A percentile compares a stretch with the other conserved stretches of the same genome.
Evolutionary conservation across 352 stramenopile species (phyloP).

Genomic region (Phytophthora idaei): DNA sequence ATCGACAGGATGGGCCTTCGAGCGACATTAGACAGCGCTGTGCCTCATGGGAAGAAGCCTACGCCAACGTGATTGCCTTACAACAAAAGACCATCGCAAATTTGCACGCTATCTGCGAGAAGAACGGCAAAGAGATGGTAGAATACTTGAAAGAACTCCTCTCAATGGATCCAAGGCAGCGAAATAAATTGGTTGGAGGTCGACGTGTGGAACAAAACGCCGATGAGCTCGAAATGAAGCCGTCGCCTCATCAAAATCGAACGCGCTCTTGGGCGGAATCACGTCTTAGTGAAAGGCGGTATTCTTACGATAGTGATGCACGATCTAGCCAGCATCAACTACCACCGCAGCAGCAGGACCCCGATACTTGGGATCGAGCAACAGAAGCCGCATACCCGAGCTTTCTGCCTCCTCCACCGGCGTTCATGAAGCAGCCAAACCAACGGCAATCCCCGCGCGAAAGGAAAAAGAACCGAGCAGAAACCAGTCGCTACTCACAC

Average conservation of each 20-base stretch:
- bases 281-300: constrained; percentile 5
- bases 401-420: constrained; percentile 6
- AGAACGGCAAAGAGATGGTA: constrained; percentile 46
- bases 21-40: constrained; percentile 43
- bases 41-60: constrained; percentile 73
- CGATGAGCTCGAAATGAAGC: constrained; percentile 22
- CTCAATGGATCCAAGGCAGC: constrained; percentile 45
- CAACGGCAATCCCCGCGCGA: not conserved
- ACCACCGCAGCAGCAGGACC: constrained; percentile 65
- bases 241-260: not conserved
- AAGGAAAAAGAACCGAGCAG: constrained; percentile 3
- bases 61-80: constrained; percentile 68
- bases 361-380: constrained; percentile 29
- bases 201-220: not conserved
- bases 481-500: not conserved
- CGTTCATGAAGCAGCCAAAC: not conserved
- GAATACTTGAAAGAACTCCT: constrained; percentile 63
- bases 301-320: constrained; percentile 8
- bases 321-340: constrained; percentile 36
- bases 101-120: constrained; percentile 59
- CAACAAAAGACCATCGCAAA: constrained; percentile 81
- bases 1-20: constrained; percentile 17
- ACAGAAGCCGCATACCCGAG: not conserved
- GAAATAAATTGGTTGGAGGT: constrained; percentile 26
- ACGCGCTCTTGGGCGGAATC: constrained; percentile 14